These are phyloP conservation scores for Sugiyamaella floridensis DNA, from an alignment of 805 yeast genomes.

Conservation along the genomic window DNA sequence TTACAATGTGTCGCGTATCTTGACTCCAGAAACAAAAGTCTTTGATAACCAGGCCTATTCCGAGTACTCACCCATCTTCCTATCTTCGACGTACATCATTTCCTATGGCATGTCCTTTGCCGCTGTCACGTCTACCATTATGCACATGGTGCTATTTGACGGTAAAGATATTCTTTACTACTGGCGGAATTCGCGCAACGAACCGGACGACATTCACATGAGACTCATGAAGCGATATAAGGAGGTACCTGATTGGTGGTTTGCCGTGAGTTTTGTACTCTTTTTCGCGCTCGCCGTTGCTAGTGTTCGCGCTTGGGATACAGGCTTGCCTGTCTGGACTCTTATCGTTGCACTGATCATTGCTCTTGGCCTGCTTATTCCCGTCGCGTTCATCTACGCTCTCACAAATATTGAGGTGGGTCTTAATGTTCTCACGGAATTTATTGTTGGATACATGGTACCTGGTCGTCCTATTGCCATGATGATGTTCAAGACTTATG, in stretches of 20 bases:
- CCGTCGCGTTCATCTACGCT: slow-evolving; percentile 55
- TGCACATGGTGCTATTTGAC: slow-evolving; percentile 52
- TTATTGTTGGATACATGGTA: slow-evolving; percentile 56
- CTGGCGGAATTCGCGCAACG: slow-evolving; percentile 38
- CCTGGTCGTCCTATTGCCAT: slow-evolving; percentile 58
- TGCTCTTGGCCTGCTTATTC: slow-evolving; percentile 50
- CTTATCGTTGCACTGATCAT: slow-evolving; percentile 48
- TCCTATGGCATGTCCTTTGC: slow-evolving; percentile 59
- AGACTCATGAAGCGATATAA: slow-evolving; percentile 50
- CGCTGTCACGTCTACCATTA: slow-evolving; percentile 52
- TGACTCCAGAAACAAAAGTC: slow-evolving; percentile 28
- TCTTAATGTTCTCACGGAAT: slow-evolving; percentile 54
- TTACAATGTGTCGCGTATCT: slow-evolving; percentile 46
- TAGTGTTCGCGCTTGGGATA: slow-evolving; percentile 35
- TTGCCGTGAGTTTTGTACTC: slow-evolving; percentile 36
- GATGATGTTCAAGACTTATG: slow-evolving; percentile 56
- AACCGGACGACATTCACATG: slow-evolving; percentile 45
- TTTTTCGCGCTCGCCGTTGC: slow-evolving; percentile 43
- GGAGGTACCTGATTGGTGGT: slow-evolving; percentile 66
- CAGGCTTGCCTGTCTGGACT: slow-evolving; percentile 55
- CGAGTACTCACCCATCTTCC: slow-evolving; percentile 56
- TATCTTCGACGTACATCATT: slow-evolving; percentile 52
- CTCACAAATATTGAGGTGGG: slow-evolving; percentile 56
- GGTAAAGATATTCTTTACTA: slow-evolving; percentile 47
- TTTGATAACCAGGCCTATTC: slow-evolving; percentile 45